Evolutionary conservation across 2,329 filamentous ascomycete species (phyloP), one percentile per base, ranked within the genome.

Genomic region (Penicillium sp.): DNA sequence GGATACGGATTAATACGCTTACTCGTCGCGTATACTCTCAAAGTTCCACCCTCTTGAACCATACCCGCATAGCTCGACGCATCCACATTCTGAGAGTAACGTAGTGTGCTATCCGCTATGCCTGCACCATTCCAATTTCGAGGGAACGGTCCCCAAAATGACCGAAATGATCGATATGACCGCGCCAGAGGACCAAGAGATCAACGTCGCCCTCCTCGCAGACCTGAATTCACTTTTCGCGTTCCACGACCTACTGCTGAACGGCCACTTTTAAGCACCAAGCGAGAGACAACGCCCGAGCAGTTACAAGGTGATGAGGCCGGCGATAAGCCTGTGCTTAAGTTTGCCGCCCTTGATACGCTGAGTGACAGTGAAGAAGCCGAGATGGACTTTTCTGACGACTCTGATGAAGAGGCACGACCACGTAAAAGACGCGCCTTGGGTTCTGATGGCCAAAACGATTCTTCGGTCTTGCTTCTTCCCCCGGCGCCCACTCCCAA

Each of bases 401-500:
- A 74, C 47, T 70, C 76, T 14, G 70, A 77, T 21, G 65, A 68
- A 21, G 56, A 68, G 31, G 63, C 68, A 21, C 73, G 64, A 44
- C 75, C 77, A 19, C 76, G 75, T 49, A 76, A 76, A 52, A 75
- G 69, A 61, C 72, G 70, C 56, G 71, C 68, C 4, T n/a, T 72
- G 6, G 70, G 68, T 43, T 49, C 61, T 14, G 63, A 68, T 29
- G 62, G 57, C 24, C 31, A 33, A 6, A 60, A 61, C 29, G 52
- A 56, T 6, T 56, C 56, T 13, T 50, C 58, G 33, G 48, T 65
- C 14, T 64, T 67, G 52, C 75, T 72, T 11, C 48, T 56, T 14
- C 39, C 52, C 4, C 57, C 58, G 3, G 35, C 52, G 2, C 55
- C 61, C 3, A 31, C 60, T 10, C 91, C 92, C 3, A 92, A 90